These are phyloP conservation scores for Populus simonii DNA, from an alignment of 345 rosid genomes.

Conservation along the genomic window DNA sequence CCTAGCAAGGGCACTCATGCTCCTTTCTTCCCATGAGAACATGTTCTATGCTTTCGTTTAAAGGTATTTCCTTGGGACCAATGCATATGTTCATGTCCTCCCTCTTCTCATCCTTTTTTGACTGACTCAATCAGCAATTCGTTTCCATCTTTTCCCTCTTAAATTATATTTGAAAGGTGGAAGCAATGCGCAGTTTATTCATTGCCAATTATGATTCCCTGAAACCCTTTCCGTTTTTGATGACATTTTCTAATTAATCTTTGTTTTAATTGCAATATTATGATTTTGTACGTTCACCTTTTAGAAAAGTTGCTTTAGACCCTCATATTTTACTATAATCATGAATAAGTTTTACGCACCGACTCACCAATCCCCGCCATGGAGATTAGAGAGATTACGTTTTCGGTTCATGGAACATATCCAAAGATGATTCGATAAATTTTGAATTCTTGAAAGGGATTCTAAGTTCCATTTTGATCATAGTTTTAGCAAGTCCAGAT, in stretches of 20 bases:
- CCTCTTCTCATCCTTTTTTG: constrained; percentile 4
- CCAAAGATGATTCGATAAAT: constrained; percentile 17
- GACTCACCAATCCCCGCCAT: constrained; percentile 29
- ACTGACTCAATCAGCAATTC: constrained; percentile 11
- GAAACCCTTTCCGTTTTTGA: constrained; percentile 22
- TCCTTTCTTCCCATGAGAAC: neutral
- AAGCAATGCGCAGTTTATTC: neutral
- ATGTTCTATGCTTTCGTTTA: neutral
- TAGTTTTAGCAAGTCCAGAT: neutral
- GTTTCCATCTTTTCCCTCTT: neutral
- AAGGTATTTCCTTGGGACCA: neutral
- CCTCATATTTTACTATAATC: constrained; percentile 10
- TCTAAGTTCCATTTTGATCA: neutral
- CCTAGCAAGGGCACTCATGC: neutral
- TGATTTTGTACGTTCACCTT: neutral
- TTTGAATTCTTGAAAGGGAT: constrained; percentile 13
- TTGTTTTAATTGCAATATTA: neutral
- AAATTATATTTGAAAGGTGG: neutral
- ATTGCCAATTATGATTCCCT: constrained; percentile 23
- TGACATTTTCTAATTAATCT: constrained; percentile 8
- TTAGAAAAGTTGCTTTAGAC: neutral
- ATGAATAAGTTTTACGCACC: constrained; percentile 35
- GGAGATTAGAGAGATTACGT: neutral
- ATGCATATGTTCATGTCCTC: neutral
- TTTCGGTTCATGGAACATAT: constrained; percentile 21